Conservation (phyloP, 331 rosid genomes). For the Pyrus hybrid region DNA sequence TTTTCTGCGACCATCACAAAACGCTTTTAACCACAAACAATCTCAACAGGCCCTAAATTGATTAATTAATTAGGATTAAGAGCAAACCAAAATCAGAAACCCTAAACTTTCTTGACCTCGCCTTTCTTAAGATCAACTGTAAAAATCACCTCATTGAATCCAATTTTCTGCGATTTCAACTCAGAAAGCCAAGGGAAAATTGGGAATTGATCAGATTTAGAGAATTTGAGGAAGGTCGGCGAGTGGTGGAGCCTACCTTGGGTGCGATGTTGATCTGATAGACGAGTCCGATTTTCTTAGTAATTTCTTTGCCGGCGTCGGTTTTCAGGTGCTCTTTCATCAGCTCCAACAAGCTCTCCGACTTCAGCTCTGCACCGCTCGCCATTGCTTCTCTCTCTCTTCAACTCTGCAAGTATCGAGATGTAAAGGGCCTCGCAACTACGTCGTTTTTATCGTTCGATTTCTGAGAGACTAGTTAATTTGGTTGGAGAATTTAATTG, state of each 20-base stretch:
- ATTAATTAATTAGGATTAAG: not conserved
- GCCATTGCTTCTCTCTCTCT: not conserved
- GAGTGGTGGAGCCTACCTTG: constrained; percentile 32
- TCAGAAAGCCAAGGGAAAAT: not conserved
- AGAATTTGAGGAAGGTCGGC: not conserved
- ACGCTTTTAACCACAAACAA: not conserved
- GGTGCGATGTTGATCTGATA: constrained; percentile 85
- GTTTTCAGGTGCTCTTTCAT: constrained; percentile 71
- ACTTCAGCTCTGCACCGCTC: constrained; percentile 38
- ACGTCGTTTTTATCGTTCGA: not conserved
- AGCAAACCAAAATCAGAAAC: not conserved
- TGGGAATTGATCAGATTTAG: not conserved
- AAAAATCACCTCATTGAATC: constrained; percentile 62
- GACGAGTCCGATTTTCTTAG: constrained; percentile 55
- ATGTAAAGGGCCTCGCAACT: not conserved
- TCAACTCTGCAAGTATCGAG: not conserved
- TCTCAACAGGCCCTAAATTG: not conserved
- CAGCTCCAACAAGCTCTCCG: constrained; percentile 60
- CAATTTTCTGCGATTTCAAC: constrained; percentile 54
- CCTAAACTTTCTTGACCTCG: constrained; percentile 67
- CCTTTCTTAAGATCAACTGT: constrained; percentile 91
- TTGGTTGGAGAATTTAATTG: not conserved
- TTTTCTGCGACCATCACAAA: not conserved
- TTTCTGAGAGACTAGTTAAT: not conserved
- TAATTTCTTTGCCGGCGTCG: constrained; percentile 61